Base-by-base conservation (phyloP, 106 monocot species). In the Acorus calamus region DNA sequence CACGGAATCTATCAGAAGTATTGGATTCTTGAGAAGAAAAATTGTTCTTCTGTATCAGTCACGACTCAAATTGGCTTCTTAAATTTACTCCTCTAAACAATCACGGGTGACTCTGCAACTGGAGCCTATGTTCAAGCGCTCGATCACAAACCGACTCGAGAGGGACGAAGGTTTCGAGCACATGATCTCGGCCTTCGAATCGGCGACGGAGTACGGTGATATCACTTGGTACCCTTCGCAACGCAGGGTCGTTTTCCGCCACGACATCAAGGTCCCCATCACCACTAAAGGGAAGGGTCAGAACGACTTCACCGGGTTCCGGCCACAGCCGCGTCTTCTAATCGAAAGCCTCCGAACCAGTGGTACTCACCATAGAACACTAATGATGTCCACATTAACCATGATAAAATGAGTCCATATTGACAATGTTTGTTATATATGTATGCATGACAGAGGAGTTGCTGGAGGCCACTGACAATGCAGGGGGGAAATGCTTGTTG, bases 221-320 rank as follows among this genome's bases (percentile, higher is more conserved):
- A 62, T 64, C 2, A 71, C 49, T 9, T 71, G 70, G 61, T 71
- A 71, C 54, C 70, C 70, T 12, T 52, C 62, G 2, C 70, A 71
- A 12, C 3, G 11, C 50, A 53, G 10, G 13, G 70, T 71, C 10
- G 54, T 62, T 2, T 71, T 41, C 47, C 12, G 62, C 13, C 53
- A 62, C 14, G 70, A 71, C 11, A 50, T 56, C 3, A 55, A 59
- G 6, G 45, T 72, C 7, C 64, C 72, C 11, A 5, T 64, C 11
- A 4, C 47, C 28, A 47, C 48, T 10, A 9, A 47, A 5, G 72
- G 72, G n/a, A 48, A 41, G 7, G 72, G 64, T 9, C 8, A 11
- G 10, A 46, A 54, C 45, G 70, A 71, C 46, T 71, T 62, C 61
- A 53, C 14, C 5, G 69, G 71, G 4, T 72, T 72, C 57, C 54